Percentiles rank a stretch among this genome's conserved stretches.
phyloP scores from a whole-genome alignment of 2,329 filamentous ascomycete species.

The Aspergillus fischeri region DNA sequence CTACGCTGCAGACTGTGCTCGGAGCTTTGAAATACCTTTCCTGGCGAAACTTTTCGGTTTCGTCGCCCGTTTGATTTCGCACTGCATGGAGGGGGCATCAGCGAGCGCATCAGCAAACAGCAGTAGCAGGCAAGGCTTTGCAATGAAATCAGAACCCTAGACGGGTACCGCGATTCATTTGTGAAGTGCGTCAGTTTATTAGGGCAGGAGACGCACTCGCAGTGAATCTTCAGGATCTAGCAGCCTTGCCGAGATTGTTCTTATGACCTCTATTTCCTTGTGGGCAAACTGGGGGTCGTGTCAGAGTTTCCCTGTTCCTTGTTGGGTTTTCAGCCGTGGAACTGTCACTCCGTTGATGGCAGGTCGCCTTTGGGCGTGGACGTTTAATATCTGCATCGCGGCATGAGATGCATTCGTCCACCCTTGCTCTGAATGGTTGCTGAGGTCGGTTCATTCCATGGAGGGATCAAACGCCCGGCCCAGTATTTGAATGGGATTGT shows the following conservation, averaged over 20 bases:
- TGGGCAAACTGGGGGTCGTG: neutral
- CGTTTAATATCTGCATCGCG: neutral
- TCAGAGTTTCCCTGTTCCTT: neutral
- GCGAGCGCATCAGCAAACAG: constrained; percentile 51
- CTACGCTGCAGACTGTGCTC: constrained; percentile 29
- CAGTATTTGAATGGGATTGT: neutral
- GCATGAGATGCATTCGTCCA: neutral
- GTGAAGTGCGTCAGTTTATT: neutral
- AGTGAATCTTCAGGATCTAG: neutral
- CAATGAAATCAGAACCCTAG: neutral
- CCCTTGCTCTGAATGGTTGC: neutral
- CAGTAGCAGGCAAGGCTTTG: constrained; percentile 33
- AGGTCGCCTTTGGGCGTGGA: neutral
- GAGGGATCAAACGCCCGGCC: neutral
- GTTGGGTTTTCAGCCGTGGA: neutral
- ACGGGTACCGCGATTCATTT: constrained; percentile 4
- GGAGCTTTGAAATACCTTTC: constrained; percentile 23
- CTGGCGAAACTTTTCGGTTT: constrained; percentile 15
- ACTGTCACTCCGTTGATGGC: neutral
- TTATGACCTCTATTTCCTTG: neutral
- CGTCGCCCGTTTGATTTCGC: constrained; percentile 20
- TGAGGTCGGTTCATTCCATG: neutral
- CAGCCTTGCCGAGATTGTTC: neutral
- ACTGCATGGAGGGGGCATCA: constrained; percentile 37
- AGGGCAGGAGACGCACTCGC: neutral